Base-by-base conservation (phyloP, 2,329 filamentous ascomycete species). In the Colletotrichum agaves region DNA sequence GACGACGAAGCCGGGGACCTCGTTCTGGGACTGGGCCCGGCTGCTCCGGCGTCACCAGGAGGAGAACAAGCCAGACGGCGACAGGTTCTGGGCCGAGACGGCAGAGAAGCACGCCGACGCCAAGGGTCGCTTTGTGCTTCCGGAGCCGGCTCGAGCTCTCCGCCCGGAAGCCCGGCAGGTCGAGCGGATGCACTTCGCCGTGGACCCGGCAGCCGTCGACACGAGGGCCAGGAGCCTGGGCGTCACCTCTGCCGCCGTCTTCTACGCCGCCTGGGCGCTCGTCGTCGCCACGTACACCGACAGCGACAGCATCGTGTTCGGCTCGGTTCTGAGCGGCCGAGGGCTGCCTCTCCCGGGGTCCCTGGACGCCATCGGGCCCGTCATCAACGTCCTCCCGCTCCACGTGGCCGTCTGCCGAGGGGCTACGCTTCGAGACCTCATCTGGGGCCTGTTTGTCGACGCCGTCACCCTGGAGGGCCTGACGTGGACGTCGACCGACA, bases 211-310 rank as follows among this genome's bases (percentile, higher is more conserved):
- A 0, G 4, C 53, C 13, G 3, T n/a, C 21, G 53, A 57, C 10
- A 6, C 43, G 13, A 21, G 19, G 13, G 31, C 62, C 55, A 50
- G 63, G 63, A 21, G 50, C 58, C 23, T 47, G 46, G 17, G 49
- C 58, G 64, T 67, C 27, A 67, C 64, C 19, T 27, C 59, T 7
- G 64, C 64, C 31, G 33, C 58, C 2, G 35, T 75, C 13, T 75
- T 75, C 35, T 71, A 76, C 50, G 76, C 76, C 3, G 80, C 78
- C 1, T 83, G 80, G 80, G 78, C 73, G 0, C 37, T 82, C 2
- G 60, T 72, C 5, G 57, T 82, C 2, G 71, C 72, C 0, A 57
- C 56, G 13, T 80, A 77, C 52, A 71, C 71, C 5, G 75, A 75
- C 50, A 75, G 76, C 0, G 71, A 78, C 35, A 61, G 70, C 15